Percentiles rank a stretch among this genome's conserved stretches.
These are phyloP conservation scores for Beta vulgaris DNA, from an alignment of 148 eudicot species.

Conservation along the genomic window DNA sequence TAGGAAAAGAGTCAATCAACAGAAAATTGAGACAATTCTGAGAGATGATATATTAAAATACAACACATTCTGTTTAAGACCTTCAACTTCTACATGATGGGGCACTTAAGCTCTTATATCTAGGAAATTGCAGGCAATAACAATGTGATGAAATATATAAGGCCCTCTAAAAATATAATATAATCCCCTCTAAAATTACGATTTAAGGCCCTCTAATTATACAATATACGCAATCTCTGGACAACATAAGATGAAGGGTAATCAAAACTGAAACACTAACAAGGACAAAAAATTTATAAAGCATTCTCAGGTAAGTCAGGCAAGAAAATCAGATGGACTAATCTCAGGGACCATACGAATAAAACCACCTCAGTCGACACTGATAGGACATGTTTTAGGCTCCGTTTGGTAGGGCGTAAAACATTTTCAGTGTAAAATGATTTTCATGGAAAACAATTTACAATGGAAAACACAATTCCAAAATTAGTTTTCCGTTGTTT, in stretches of 20 bases:
- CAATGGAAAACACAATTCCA: too few species aligned
- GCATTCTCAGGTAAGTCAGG: background rate
- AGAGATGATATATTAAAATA: background rate
- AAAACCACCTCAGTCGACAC: too few species aligned
- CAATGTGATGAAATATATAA: background rate
- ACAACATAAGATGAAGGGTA: background rate
- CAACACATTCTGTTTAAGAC: background rate
- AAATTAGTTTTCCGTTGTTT: too few species aligned
- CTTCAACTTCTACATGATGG: background rate
- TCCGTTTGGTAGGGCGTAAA: too few species aligned
- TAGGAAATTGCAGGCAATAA: background rate
- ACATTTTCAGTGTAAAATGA: too few species aligned
- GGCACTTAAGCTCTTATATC: background rate
- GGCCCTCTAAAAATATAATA: background rate
- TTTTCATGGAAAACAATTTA: too few species aligned
- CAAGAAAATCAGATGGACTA: background rate
- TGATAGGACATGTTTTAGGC: too few species aligned
- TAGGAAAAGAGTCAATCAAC: background rate
- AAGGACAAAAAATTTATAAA: background rate
- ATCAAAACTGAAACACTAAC: background rate
- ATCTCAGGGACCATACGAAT: background rate
- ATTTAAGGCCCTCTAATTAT: too few species aligned
- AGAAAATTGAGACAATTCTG: background rate
- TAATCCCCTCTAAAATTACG: too few species aligned
- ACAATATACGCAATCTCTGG: background rate